phyloP scores from a whole-genome alignment of 441 rosid species.

The Mallotus repandus region DNA sequence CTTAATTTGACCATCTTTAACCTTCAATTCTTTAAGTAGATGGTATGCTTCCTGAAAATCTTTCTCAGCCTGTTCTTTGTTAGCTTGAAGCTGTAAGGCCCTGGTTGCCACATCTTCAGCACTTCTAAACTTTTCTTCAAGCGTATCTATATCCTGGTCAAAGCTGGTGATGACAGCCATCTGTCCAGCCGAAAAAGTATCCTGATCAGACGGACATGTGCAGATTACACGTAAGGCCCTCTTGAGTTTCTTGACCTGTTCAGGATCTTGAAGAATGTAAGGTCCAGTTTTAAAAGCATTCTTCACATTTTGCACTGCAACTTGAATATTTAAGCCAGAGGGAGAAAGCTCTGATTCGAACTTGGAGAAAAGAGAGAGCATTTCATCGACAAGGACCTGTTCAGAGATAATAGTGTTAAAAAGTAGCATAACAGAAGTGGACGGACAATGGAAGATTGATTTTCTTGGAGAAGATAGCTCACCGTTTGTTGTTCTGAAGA shows the following conservation, averaged over 20 bases:
- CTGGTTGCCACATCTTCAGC: neutral
- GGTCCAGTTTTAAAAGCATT: neutral
- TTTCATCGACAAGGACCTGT: neutral
- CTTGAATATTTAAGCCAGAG: neutral
- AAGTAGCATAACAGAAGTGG: neutral
- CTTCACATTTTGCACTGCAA: neutral
- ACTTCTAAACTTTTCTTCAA: conserved; percentile 6
- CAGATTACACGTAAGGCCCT: neutral
- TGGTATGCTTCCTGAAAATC: neutral
- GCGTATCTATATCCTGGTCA: neutral
- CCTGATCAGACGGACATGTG: neutral
- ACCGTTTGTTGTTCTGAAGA: conserved; percentile 4
- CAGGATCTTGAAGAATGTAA: neutral
- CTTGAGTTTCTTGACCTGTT: conserved; percentile 10
- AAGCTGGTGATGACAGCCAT: neutral
- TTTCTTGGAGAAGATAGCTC: neutral
- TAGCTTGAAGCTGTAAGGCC: neutral
- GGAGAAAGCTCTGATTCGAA: neutral
- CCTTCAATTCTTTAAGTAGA: neutral
- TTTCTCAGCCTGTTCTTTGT: neutral
- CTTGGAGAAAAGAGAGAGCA: neutral
- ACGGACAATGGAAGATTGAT: neutral
- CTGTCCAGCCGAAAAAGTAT: neutral
- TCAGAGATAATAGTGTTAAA: neutral
- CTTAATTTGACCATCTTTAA: neutral